phyloP scores from a whole-genome alignment of 345 rosid genomes.

The Populus pruinosa region DNA sequence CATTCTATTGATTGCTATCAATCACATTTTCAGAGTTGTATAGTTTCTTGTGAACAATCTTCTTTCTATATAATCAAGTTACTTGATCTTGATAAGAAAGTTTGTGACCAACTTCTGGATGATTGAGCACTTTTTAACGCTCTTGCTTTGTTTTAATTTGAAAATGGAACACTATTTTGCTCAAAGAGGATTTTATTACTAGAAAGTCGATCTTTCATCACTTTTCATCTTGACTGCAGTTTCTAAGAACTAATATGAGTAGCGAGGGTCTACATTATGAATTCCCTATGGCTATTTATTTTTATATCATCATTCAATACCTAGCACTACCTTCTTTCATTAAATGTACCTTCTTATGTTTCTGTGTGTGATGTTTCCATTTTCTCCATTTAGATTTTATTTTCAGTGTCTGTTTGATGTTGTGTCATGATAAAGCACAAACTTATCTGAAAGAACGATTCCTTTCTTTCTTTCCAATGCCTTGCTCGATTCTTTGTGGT shows the following conservation, averaged over 20 bases:
- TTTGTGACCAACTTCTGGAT: background rate
- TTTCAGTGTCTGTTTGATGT: background rate
- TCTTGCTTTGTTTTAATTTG: background rate
- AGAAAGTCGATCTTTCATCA: background rate
- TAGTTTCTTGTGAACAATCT: background rate
- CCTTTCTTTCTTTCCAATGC: background rate
- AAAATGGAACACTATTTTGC: background rate
- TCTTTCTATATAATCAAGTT: background rate
- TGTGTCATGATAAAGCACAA: background rate
- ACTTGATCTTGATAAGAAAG: background rate
- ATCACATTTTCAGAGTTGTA: background rate
- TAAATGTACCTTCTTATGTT: background rate
- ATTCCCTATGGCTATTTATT: background rate
- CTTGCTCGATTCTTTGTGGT: background rate
- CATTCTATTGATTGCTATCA: background rate
- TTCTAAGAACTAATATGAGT: background rate
- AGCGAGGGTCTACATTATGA: background rate
- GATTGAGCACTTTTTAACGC: background rate
- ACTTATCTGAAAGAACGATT: background rate
- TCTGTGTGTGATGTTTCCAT: background rate
- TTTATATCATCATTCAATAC: background rate
- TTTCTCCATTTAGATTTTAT: background rate
- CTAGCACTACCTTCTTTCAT: background rate
- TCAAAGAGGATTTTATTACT: background rate
- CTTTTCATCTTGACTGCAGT: background rate